phyloP scores from a whole-genome alignment of 2,329 filamentous ascomycete species.

The Cryphonectria japonica region DNA sequence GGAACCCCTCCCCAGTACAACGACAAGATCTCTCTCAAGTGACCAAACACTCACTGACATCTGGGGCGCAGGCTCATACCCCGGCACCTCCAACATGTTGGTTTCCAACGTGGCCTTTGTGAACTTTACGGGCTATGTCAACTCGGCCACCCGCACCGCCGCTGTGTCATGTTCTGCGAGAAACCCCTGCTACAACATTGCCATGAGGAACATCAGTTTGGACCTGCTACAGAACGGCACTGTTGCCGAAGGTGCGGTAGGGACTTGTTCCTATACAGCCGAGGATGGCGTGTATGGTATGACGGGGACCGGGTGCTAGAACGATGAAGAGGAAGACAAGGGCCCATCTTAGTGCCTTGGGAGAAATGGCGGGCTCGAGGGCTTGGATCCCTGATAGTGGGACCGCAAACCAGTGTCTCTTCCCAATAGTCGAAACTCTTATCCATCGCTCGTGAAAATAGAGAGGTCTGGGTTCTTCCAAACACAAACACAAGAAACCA shows the following conservation, averaged over 20 bases:
- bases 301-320: constrained; percentile 35
- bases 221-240: constrained; percentile 29
- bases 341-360: not conserved
- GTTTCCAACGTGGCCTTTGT: constrained; percentile 53
- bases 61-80: constrained; percentile 32
- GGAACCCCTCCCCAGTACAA: not conserved
- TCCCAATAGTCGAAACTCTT: not conserved
- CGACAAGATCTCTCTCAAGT: too few species aligned
- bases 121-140: constrained; percentile 54
- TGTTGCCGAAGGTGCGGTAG: constrained; percentile 32
- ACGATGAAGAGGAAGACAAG: not conserved
- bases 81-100: constrained; percentile 54
- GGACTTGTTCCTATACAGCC: constrained; percentile 37
- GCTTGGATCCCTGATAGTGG: not conserved
- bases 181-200: constrained; percentile 56
- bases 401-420: not conserved
- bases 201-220: constrained; percentile 37
- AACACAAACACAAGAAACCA: not conserved
- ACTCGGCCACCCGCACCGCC: constrained; percentile 40
- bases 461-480: not conserved
- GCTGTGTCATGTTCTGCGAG: constrained; percentile 51
- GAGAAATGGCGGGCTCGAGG: not conserved
- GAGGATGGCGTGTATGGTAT: constrained; percentile 37
- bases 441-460: not conserved
- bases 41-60: not conserved